Base-by-base conservation (phyloP, 352 stramenopile genomes). In the Phytophthora pluvialis region DNA sequence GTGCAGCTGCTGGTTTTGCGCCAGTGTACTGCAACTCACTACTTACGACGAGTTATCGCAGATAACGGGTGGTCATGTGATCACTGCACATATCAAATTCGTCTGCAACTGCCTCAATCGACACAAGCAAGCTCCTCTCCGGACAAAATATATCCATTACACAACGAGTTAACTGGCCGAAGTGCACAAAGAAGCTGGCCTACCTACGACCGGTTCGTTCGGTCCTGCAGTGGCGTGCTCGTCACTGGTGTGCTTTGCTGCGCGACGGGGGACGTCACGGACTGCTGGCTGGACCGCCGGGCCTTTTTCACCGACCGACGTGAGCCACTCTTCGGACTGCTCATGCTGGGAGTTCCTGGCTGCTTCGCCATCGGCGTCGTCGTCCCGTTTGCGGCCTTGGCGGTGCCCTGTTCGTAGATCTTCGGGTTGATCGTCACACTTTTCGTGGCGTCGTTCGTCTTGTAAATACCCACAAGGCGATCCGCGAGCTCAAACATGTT, bases 401-500 rank as follows among this genome's bases (percentile, higher is more conserved):
- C 38, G 8, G 61, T 78, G 36, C 70, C 73, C 33, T 76, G 73
- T 36, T 91, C 75, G 74, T 95, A 95, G 38, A 90, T 77, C 56
- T 95, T 96, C 16, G 98, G 98, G 75, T 99, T 98, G 75, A 99
- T 99, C 3, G 97, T 98, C 44, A 99, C 95, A 69, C 91, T 99
- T 86, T 99, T 99, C 9, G 98, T 99, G 13, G 93, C 94, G 73
- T 99, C 98, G 68, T 99, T 92, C 5, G 97, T 99, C 83, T 99
- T 99, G 90, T 99, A 99, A 66, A 99, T 99, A 29, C 98, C 98
- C 16, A 99, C 97, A 6, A 99, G 83, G 16, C 97, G 89, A 81
- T 99, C 97, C 0, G 98, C 98, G 18, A 99, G 89, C 80, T 99
- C 98, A 68, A 99, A 99, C 97, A 99, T 99, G 78, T 99, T 99